Base-by-base conservation (phyloP, 495 filamentous ascomycete species). In the Lasiosphaeria miniovina region DNA sequence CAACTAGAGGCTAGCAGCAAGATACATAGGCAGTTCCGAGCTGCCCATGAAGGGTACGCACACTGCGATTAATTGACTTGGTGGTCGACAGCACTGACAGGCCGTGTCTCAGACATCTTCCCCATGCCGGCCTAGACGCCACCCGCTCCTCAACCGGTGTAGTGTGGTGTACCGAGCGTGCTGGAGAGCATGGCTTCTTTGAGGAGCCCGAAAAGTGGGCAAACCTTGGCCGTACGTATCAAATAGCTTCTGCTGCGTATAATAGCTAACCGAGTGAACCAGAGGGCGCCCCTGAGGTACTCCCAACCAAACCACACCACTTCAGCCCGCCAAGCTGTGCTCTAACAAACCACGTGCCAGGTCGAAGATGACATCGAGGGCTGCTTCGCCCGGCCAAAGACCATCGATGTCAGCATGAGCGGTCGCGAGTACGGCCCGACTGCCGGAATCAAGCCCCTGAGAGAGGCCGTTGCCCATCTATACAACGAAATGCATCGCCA, bases 401-500 rank as follows among this genome's bases (percentile, higher is more conserved):
- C 76, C 12, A 88, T 97, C 68, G 85, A 95, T 60, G 83, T 98
- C 69, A 85, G 82, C 58, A 81, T 87, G 59, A 82, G 81, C 52
- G 84, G 88, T 15, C 81, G 93, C 63, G 93, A 98, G 71, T 98
- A 98, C 72, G 93, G 91, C 6, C 92, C 93, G 17, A 96, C 91
- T 4, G 89, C 93, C 15, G 93, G 93, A 68, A 96, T 96, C 80
- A 96, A 90, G 80, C 86, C 89, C 31, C 79, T 98, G 57, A 81
- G 93, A 53, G 86, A 89, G 60, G 93, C 93, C 12, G 91, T 98
- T n/a, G 93, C 93, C 36, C 82, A 84, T 54, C 82, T 98, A 58
- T 98, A 98, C 80, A 97, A 98, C 68, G 86, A 85, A 68, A 91
- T 96, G 73, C 92, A 96, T 68, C 86, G 93, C 48, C 78, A 93